phyloP scores from a whole-genome alignment of 2,329 filamentous ascomycete genomes.

The Nannizziopsis arthrosporioides region DNA sequence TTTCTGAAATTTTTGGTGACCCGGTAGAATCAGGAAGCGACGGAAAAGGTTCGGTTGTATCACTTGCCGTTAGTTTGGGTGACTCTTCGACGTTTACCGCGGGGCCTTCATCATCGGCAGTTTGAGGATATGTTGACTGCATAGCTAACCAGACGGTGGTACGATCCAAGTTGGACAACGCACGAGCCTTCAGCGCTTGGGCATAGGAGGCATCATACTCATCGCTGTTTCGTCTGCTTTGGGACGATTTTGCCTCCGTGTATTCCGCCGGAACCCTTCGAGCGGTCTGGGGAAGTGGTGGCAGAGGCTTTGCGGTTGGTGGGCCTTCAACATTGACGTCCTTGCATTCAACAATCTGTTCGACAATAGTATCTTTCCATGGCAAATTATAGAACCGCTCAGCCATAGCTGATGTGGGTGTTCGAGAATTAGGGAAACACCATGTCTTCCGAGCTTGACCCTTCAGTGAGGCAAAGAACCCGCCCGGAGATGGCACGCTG shows the following conservation, averaged over 20 bases:
- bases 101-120: background rate
- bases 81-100: background rate
- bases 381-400: constrained; percentile 83
- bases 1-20: constrained; percentile 25
- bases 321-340: constrained; percentile 25
- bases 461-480: constrained; percentile 79
- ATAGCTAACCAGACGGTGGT: constrained; percentile 78
- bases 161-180: constrained; percentile 65
- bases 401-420: constrained; percentile 78
- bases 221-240: constrained; percentile 25
- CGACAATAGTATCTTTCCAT: constrained; percentile 52
- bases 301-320: constrained; percentile 30
- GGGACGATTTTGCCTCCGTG: constrained; percentile 22
- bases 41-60: too few species aligned
- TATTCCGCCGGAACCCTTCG: constrained; percentile 40
- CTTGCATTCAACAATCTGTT: constrained; percentile 54
- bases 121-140: constrained; percentile 58
- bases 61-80: background rate
- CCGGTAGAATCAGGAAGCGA: constrained; percentile 12
- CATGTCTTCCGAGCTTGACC: constrained; percentile 68
- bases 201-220: constrained; percentile 68
- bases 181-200: constrained; percentile 57
- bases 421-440: constrained; percentile 50
- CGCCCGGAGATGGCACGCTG: constrained; percentile 81
- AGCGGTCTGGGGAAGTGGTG: constrained; percentile 55